A percentile compares a stretch with the other conserved stretches of the same genome.
These are phyloP conservation scores for Cucumis variabilis DNA, from an alignment of 331 rosid genomes.

Conservation along the genomic window DNA sequence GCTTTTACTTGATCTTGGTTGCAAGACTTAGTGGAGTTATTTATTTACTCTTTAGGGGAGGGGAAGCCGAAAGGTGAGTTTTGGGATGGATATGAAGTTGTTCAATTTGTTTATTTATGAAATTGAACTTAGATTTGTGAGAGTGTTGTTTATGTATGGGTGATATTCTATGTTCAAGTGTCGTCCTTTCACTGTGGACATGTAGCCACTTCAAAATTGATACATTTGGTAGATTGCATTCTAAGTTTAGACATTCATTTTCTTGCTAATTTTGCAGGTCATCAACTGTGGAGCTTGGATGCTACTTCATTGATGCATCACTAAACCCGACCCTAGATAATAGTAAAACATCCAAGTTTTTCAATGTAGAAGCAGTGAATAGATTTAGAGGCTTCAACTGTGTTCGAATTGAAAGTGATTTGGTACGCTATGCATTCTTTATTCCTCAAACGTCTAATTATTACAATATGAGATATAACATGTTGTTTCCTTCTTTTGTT, in stretches of 20 bases:
- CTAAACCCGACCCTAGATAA: conserved; percentile 69
- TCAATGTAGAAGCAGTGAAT: conserved; percentile 58
- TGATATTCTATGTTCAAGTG: conserved; percentile 56
- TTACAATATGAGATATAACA: conserved; percentile 16
- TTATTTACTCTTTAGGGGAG: neutral
- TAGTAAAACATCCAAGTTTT: conserved; percentile 65
- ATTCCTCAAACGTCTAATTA: conserved; percentile 29
- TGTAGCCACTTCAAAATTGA: conserved; percentile 66
- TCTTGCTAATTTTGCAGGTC: conserved; percentile 54
- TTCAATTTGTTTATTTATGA: neutral
- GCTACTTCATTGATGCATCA: conserved; percentile 91
- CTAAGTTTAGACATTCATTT: neutral
- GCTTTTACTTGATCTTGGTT: conserved; percentile 12
- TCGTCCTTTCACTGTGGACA: conserved; percentile 95
- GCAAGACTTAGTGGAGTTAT: neutral
- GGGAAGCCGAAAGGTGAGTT: neutral
- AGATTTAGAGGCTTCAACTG: conserved; percentile 77
- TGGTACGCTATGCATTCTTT: conserved; percentile 55
- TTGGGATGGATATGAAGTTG: neutral
- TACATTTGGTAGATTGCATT: neutral
- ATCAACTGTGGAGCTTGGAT: conserved; percentile 96
- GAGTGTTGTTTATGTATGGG: conserved; percentile 33
- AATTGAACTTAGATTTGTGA: conserved; percentile 8
- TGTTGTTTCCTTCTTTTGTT: neutral
- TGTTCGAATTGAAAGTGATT: conserved; percentile 85